Base-by-base conservation (phyloP, 2,329 filamentous ascomycete genomes). In the Xylaria polymorpha region DNA sequence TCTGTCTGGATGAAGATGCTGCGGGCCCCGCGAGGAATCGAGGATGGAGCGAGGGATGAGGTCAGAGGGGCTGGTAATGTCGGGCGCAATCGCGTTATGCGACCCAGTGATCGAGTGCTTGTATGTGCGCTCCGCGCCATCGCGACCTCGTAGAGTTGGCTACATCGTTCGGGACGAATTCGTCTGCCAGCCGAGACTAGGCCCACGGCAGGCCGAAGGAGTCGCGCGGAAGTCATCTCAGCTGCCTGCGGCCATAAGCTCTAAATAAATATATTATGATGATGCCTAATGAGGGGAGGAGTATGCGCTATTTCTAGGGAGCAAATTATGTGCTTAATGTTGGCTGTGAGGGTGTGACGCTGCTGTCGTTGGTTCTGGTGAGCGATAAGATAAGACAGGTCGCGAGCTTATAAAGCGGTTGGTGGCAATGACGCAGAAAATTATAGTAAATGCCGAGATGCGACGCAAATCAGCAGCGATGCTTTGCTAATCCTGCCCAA, bases 1-100 rank as follows among this genome's bases (percentile, higher is more conserved):
- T 98, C 95, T 5, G 95, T 98, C 83, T 99, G 96, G 78, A 99
- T 99, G 85, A 98, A 99, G 81, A 99, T 97, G 29, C 90, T 94
- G 72, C 95, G 91, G 68, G 79, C 80, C 59, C 83, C 82, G 63
- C 77, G 77, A 37, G 79, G 76, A 60, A 67, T 58, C 18, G 70
- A 46, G 69, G 74, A 72, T 50, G 77, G 61, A 25, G 67, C 62
- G 67, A 60, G 8, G 56, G 53, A 32, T 20, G 48, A 43, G 48
- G 51, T 29, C 20, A 32, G n/a, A 1, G 62, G 58, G 2, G 64
- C 64, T 29, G 56, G 61, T 32, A 69, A 37, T 15, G 62, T 66
- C 41, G 71, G 69, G 58, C 73, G 62, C 51, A 59, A 62, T 44
- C 63, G 69, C 50, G 77, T 67, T 32, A 75, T 67, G 60, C 75